Evolutionary conservation across 768 basidiomycete species (phyloP).

Genomic region (Macrolepiota albuminosa): DNA sequence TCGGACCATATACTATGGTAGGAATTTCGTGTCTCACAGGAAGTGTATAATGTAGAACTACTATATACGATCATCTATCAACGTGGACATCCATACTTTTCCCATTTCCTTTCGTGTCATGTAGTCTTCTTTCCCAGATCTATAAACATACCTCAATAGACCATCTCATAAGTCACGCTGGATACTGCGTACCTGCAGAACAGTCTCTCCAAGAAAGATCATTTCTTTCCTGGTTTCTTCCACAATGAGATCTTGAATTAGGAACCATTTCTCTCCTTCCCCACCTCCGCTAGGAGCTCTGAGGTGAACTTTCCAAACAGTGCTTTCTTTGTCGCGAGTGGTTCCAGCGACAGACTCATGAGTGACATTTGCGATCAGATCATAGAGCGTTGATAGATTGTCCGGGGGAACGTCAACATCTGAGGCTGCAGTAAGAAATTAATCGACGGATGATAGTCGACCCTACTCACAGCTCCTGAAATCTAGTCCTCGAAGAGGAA

Average conservation of each 20-base stretch:
- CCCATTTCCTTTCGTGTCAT: constrained; percentile 20
- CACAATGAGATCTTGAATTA: constrained; percentile 94
- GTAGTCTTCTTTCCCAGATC: constrained; percentile 61
- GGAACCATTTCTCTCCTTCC: constrained; percentile 90
- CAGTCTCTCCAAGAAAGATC: constrained; percentile 97
- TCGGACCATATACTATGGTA: background rate
- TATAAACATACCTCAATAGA: constrained; percentile 21
- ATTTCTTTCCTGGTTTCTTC: constrained; percentile 96
- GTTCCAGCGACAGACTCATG: constrained; percentile 97
- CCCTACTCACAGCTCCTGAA: constrained; percentile 78
- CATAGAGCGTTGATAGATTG: constrained; percentile 71
- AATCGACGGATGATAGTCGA: constrained; percentile 13
- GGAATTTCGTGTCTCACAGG: background rate
- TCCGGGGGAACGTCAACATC: constrained; percentile 71
- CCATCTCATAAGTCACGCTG: background rate
- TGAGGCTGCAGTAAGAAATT: constrained; percentile 29
- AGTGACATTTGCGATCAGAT: constrained; percentile 92
- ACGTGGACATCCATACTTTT: constrained; percentile 28
- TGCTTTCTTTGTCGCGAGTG: constrained; percentile 86
- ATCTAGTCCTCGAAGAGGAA: constrained; percentile 90
- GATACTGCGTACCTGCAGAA: constrained; percentile 69
- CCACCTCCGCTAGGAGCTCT: constrained; percentile 71
- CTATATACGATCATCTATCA: constrained; percentile 9
- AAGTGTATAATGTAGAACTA: background rate
- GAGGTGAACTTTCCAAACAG: constrained; percentile 90